A percentile compares a stretch with the other conserved stretches of the same genome.
Conservation (phyloP, 1,284 basidiomycete species). For the Naganishia sp. region DNA sequence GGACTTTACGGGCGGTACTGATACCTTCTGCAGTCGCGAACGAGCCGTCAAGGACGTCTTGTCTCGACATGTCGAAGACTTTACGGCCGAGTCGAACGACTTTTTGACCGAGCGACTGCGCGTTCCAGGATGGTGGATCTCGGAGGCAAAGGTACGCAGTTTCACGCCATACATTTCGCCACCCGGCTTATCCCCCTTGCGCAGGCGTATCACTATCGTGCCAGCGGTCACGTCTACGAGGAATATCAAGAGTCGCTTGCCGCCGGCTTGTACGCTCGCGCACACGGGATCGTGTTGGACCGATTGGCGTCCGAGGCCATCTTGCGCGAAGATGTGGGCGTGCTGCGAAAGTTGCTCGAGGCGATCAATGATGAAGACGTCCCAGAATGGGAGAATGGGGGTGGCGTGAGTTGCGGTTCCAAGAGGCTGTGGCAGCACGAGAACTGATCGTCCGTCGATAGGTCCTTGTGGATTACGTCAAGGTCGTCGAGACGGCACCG, state of each 20-base stretch:
- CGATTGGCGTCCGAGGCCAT: constrained; percentile 90
- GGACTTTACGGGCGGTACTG: constrained; percentile 39
- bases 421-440: too few relatives aligned
- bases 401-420: constrained; percentile 62
- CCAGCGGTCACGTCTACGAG: constrained; percentile 66
- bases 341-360: constrained; percentile 73
- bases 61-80: constrained; percentile 66
- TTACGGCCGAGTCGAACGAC: constrained; percentile 67
- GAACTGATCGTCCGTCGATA: constrained; percentile 1
- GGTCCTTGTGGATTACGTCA: constrained; percentile 26
- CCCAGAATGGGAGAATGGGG: constrained; percentile 73
- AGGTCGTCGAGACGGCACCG: constrained; percentile 5
- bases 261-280: constrained; percentile 69
- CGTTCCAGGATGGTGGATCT: constrained; percentile 81
- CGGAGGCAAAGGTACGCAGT: constrained; percentile 72
- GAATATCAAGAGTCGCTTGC: constrained; percentile 77
- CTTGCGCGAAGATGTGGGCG: constrained; percentile 71
- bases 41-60: constrained; percentile 80
- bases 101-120: constrained; percentile 71
- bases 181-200: constrained; percentile 3
- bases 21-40: constrained; percentile 61
- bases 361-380: constrained; percentile 67
- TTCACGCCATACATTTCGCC: constrained; percentile 1
- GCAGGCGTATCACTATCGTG: constrained; percentile 68
- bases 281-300: constrained; percentile 76